phyloP scores from a whole-genome alignment of 2,329 filamentous ascomycete genomes.

The Penicillium sp. region DNA sequence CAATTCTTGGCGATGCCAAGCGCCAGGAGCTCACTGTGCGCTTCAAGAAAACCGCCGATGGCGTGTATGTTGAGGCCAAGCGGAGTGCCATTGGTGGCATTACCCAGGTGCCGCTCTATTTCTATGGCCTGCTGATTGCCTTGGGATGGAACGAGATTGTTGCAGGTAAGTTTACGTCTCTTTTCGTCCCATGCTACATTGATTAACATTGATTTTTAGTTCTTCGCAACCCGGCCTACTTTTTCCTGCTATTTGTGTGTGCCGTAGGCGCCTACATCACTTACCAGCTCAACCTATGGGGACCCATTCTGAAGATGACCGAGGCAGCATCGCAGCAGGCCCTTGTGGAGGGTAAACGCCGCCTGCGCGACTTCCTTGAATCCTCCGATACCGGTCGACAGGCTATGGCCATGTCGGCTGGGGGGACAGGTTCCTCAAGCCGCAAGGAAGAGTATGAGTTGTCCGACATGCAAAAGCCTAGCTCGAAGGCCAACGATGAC shows the following conservation, averaged over 20 bases:
- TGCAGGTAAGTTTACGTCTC: conserved; percentile 66
- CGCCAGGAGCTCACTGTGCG: conserved; percentile 86
- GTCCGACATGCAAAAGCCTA: conserved; percentile 35
- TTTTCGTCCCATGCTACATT: background rate
- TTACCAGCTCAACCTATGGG: conserved; percentile 91
- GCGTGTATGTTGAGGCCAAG: conserved; percentile 97
- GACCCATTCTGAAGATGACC: conserved; percentile 92
- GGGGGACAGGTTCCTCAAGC: conserved; percentile 37
- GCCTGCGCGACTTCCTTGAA: conserved; percentile 85
- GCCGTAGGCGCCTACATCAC: conserved; percentile 81
- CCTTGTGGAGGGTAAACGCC: conserved; percentile 86
- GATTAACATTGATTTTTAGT: conserved; percentile 55
- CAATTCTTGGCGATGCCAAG: conserved; percentile 85
- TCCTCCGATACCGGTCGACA: conserved; percentile 81
- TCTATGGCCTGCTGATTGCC: conserved; percentile 84
- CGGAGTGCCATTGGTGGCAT: conserved; percentile 93
- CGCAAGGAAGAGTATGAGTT: conserved; percentile 60
- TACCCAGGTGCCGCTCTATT: conserved; percentile 90
- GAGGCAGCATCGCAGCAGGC: conserved; percentile 86
- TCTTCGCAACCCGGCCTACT: conserved; percentile 88
- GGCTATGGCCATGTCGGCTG: conserved; percentile 72
- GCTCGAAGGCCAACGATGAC: conserved; percentile 27
- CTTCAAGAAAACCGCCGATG: conserved; percentile 98
- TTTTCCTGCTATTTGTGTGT: conserved; percentile 79
- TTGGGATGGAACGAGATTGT: conserved; percentile 99